Percentiles rank a stretch among this genome's conserved stretches.
Evolutionary conservation across 768 basidiomycete species (phyloP).

Genomic region (Macrolepiota fuliginosa): DNA sequence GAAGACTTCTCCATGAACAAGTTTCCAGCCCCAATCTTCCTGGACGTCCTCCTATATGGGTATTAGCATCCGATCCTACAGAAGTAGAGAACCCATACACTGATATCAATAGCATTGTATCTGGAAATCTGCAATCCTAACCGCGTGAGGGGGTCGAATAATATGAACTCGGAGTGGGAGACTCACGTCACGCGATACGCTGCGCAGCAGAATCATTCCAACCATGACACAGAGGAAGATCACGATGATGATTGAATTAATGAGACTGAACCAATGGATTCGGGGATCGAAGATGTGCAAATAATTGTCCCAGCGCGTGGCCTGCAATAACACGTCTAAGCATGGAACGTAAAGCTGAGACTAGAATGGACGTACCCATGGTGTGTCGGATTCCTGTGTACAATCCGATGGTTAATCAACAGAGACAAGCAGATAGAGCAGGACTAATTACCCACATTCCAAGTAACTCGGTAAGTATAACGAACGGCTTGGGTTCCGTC

Average conservation of each 20-base stretch:
- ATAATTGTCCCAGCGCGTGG: conserved; percentile 96
- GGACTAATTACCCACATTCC: conserved; percentile 57
- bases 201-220: conserved; percentile 83
- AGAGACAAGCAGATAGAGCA: background rate
- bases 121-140: conserved; percentile 67
- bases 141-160: conserved; percentile 16
- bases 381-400: conserved; percentile 74
- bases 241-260: conserved; percentile 91
- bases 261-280: conserved; percentile 95
- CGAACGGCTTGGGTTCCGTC: conserved; percentile 57
- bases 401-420: conserved; percentile 2
- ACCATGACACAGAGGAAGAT: conserved; percentile 93
- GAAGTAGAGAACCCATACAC: conserved; percentile 42
- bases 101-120: conserved; percentile 94
- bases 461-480: conserved; percentile 87
- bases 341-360: background rate
- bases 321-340: conserved; percentile 42
- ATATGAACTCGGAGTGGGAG: background rate
- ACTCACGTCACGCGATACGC: conserved; percentile 83
- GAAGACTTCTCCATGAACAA: conserved; percentile 96
- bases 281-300: conserved; percentile 90
- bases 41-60: conserved; percentile 81
- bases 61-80: background rate
- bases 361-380: conserved; percentile 53
- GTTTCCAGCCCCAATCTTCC: conserved; percentile 99